Conservation (phyloP, 768 basidiomycete genomes). For the Pulveroboletus sp. region DNA sequence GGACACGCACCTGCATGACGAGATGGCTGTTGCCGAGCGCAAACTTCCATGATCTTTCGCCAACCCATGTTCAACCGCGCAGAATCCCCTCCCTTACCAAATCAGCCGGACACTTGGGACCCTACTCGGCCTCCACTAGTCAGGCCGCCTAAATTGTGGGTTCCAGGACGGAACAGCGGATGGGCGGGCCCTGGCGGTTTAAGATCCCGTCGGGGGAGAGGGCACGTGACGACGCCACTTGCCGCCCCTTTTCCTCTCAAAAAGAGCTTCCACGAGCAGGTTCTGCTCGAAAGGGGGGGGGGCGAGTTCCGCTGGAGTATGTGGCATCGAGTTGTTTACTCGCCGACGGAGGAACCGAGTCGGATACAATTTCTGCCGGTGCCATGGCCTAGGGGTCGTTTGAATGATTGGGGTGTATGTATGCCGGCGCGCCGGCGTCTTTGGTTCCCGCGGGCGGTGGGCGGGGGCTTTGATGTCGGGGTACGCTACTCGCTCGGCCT, state of each 20-base stretch:
- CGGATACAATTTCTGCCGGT: constrained; percentile 33
- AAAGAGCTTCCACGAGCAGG: constrained; percentile 39
- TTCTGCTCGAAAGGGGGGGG: constrained; percentile 38
- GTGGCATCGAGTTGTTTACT: constrained; percentile 38
- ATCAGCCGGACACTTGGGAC: constrained; percentile 21
- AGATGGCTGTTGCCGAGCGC: constrained; percentile 31
- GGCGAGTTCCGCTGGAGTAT: constrained; percentile 33
- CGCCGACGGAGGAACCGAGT: constrained; percentile 39
- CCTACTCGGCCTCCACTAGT: constrained; percentile 24
- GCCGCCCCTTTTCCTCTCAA: too few species aligned
- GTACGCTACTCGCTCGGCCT: constrained; percentile 42
- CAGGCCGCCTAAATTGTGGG: constrained; percentile 33
- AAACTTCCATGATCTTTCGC: constrained; percentile 26
- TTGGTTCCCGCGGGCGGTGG: constrained; percentile 29
- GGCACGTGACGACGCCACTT: too few species aligned
- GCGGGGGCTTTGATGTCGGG: constrained; percentile 36
- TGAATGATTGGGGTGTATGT: constrained; percentile 41
- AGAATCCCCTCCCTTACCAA: constrained; percentile 27
- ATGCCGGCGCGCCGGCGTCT: constrained; percentile 29
- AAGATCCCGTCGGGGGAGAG: constrained; percentile 7
- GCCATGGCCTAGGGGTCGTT: constrained; percentile 27
- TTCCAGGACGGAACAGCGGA: constrained; percentile 17
- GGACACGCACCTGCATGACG: constrained; percentile 32
- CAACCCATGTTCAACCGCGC: constrained; percentile 29
- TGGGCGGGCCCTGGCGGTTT: constrained; percentile 11